Evolutionary conservation across 352 stramenopile genomes (phyloP).

Genomic region (Phytophthora brassicae): DNA sequence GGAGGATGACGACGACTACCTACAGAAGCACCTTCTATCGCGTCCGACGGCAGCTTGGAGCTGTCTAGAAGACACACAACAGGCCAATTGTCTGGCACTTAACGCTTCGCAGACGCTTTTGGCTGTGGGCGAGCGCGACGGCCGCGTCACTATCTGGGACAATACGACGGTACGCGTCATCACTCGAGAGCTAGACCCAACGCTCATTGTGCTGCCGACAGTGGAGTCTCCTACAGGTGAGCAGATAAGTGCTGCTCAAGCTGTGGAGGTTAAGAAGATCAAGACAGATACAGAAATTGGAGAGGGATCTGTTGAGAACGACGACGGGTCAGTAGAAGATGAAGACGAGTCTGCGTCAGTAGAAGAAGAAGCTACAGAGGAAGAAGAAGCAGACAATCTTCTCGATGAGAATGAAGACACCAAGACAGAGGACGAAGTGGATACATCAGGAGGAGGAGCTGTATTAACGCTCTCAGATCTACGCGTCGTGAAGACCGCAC

Average conservation of each 20-base stretch:
- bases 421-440: slow-evolving; percentile 20
- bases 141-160: slow-evolving; percentile 83
- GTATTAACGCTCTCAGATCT: slow-evolving; percentile 52
- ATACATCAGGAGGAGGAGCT: slow-evolving; percentile 4
- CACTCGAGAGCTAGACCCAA: slow-evolving; percentile 77
- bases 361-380: slow-evolving; percentile 38
- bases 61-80: slow-evolving; percentile 74
- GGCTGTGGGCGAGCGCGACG: slow-evolving; percentile 77
- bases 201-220: slow-evolving; percentile 47
- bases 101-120: slow-evolving; percentile 67
- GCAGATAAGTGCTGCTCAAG: slow-evolving; percentile 2
- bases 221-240: slow-evolving; percentile 13
- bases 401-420: slow-evolving; percentile 21
- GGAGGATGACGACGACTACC: slow-evolving; percentile 47
- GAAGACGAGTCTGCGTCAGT: slow-evolving; percentile 33
- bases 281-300: slow-evolving; percentile 33
- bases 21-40: slow-evolving; percentile 68
- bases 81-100: slow-evolving; percentile 69
- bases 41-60: slow-evolving; percentile 48
- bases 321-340: slow-evolving; percentile 37
- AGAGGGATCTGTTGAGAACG: slow-evolving; percentile 38
- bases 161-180: slow-evolving; percentile 79
- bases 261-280: slow-evolving; percentile 14
- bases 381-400: slow-evolving; percentile 27
- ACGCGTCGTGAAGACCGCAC: slow-evolving; percentile 43